Base-by-base conservation (phyloP, 441 rosid species). In the Mallotus japonicus region DNA sequence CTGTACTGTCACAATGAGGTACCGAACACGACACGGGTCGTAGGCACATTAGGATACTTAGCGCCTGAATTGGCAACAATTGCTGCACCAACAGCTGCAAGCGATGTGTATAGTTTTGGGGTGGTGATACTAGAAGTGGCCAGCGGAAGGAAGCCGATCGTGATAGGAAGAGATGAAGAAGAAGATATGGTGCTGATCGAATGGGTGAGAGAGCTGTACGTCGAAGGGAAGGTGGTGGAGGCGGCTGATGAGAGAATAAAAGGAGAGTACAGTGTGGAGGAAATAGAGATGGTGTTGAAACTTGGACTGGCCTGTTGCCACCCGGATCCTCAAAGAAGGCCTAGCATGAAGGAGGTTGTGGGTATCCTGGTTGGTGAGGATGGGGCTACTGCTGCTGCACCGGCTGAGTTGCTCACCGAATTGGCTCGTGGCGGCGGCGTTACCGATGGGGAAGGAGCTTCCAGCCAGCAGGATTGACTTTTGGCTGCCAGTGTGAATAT, bases 41-140 rank as follows among this genome's bases (percentile, higher is more conserved):
- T 94, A 0, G 97, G 99, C 60, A 90, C 97, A 0, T 84, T 95
- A 87, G 99, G 99, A 2, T 94, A 94, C 83, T 84, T 94, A 4
- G 99, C 99, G 62, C 97, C 99, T 2, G 97, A 94, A 87, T 84
- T 90, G 75, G 90, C 90, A n/a, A 95, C 88, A 28, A 82, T 85
- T 58, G 94, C 93, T 0, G 87, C 82, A 40, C 93, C 94, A 2
- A 92, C 97, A 1, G 88, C 87, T 79, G 90, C 87, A 34, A 92
- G 93, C n/a, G 99, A 92, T 67, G 89, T 86, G 14, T 95, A 88
- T 67, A 95, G 97, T 85, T 95, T 83, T 62, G 99, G 97, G 4
- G 91, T 91, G 57, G 94, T 95, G 74, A 83, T 89, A 22, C 78
- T 95, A 56, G 99, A 95, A 77, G 91, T 89, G 78, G 97, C 91